Evolutionary conservation across 495 filamentous ascomycete species (phyloP).

Genomic region (Chlorociboria aeruginascens): DNA sequence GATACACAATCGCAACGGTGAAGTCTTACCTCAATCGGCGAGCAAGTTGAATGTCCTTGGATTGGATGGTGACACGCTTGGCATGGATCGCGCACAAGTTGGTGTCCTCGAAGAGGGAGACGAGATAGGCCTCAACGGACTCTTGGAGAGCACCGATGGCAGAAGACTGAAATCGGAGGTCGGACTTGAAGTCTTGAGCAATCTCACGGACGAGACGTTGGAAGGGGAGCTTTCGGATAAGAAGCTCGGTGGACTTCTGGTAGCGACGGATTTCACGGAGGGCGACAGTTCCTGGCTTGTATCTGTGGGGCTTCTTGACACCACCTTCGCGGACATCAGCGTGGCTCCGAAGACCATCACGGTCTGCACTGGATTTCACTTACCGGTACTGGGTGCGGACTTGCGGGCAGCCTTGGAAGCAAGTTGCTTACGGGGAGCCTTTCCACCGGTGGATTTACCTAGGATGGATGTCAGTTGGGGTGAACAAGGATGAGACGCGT

Average conservation of each 20-base stretch:
- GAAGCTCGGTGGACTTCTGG: constrained; percentile 99
- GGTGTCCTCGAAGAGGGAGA: constrained; percentile 99
- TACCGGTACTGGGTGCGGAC: neutral
- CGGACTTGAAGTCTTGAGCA: constrained; percentile 99
- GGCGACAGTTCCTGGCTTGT: constrained; percentile 99
- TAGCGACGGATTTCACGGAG: constrained; percentile 99
- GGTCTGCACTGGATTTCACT: too few relatives aligned
- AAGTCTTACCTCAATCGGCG: neutral
- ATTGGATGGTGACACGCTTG: constrained; percentile 95
- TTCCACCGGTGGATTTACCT: constrained; percentile 94
- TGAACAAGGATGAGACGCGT: neutral
- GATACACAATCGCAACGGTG: too few relatives aligned
- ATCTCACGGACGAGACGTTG: constrained; percentile 99
- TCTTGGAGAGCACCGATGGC: constrained; percentile 99
- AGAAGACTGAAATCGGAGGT: constrained; percentile 99
- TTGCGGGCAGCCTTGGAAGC: constrained; percentile 68
- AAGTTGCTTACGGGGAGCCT: constrained; percentile 98
- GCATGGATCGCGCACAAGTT: constrained; percentile 99
- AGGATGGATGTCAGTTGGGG: neutral
- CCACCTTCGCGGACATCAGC: constrained; percentile 58
- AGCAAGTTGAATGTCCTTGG: constrained; percentile 12
- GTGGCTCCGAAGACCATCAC: too few relatives aligned
- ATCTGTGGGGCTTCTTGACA: constrained; percentile 99
- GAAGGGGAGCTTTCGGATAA: constrained; percentile 99
- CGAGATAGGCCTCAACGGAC: constrained; percentile 99